Conservation (phyloP, 169 alveolate species). For the Eimeria praecox region DNA sequence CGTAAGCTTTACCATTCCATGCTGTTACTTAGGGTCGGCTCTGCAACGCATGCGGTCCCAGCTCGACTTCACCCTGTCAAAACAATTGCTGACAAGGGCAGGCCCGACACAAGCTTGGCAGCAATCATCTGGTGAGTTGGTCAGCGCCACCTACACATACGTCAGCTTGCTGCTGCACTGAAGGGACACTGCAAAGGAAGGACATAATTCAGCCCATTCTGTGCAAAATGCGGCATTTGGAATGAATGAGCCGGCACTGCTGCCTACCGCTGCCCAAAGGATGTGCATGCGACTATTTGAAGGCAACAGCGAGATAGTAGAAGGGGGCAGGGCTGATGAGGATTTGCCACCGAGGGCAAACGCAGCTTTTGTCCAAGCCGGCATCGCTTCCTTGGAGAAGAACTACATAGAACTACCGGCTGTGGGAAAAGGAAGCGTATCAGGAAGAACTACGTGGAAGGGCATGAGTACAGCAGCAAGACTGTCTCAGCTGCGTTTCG, state of each 20-base stretch:
- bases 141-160: neutral
- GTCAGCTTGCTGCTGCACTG: neutral
- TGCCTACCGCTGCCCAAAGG: neutral
- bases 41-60: conserved; percentile 57
- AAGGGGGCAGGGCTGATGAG: conserved; percentile 45
- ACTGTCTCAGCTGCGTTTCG: conserved; percentile 69
- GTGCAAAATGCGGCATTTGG: too few relatives aligned
- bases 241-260: neutral
- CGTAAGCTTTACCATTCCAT: neutral
- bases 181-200: neutral
- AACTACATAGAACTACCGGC: conserved; percentile 43
- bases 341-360: neutral
- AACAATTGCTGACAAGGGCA: conserved; percentile 4
- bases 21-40: conserved; percentile 49
- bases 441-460: conserved; percentile 63
- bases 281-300: conserved; percentile 45
- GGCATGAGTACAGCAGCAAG: conserved; percentile 76
- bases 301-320: conserved; percentile 46
- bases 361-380: neutral
- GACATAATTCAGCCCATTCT: neutral
- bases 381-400: conserved; percentile 41
- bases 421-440: conserved; percentile 66
- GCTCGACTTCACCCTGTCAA: conserved; percentile 62
- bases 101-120: conserved; percentile 57
- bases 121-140: conserved; percentile 17